Conservation (phyloP, 1,139 yeast species). For the Yamadazyma friedrichii region DNA sequence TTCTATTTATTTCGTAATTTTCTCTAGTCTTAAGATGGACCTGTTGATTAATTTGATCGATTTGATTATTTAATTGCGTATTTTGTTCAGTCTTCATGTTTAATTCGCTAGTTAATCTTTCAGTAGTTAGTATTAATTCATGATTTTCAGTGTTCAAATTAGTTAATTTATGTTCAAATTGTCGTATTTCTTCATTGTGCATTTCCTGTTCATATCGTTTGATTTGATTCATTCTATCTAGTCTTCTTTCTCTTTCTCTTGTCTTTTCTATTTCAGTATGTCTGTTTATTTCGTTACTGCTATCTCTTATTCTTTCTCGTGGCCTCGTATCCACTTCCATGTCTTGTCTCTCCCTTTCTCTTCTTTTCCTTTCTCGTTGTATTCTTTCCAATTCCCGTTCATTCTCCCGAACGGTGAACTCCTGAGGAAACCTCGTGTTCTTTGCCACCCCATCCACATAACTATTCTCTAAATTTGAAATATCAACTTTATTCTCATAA, state of each 20-base stretch:
- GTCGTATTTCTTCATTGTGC: neutral
- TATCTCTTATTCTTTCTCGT: neutral
- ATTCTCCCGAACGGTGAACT: neutral
- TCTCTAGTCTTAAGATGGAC: neutral
- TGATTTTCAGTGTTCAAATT: conserved; percentile 1
- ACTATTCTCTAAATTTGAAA: conserved; percentile 3
- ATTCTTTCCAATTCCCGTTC: no score
- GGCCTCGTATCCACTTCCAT: neutral
- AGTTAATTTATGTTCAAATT: neutral
- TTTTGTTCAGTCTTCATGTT: neutral
- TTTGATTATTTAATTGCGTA: neutral
- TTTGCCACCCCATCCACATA: conserved; percentile 1
- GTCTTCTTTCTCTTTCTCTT: neutral
- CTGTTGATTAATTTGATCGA: neutral
- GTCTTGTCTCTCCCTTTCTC: neutral
- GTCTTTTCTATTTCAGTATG: neutral
- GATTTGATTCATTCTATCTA: conserved; percentile 1
- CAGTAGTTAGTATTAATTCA: conserved; percentile 5
- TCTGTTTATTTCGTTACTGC: neutral
- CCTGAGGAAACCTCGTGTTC: conserved; percentile 2
- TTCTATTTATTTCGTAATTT: conserved; percentile 1
- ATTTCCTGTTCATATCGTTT: conserved; percentile 1
- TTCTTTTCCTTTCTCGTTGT: neutral
- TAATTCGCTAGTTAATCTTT: no score
- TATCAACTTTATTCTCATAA: conserved; percentile 9